Evolutionary conservation across 208 protist genomes (phyloP).

Genomic region (Entamoeba invadens): DNA sequence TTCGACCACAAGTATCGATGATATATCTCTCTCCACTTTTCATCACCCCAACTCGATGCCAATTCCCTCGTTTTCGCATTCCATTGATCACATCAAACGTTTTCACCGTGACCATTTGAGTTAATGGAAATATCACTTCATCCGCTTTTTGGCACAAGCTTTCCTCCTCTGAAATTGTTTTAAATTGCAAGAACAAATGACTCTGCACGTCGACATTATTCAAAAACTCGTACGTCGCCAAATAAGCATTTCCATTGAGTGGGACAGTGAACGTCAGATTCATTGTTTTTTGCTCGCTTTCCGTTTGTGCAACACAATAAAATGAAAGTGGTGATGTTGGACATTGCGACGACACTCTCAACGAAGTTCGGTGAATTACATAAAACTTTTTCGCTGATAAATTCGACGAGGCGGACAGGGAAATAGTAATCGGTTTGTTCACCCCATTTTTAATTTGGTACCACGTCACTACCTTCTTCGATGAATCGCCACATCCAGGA

Average conservation of each 20-base stretch:
- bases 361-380: not conserved
- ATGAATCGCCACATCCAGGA: not conserved
- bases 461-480: not conserved
- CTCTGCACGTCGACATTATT: not conserved
- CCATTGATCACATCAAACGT: not conserved
- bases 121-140: not conserved
- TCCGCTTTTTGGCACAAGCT: not conserved
- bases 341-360: not conserved
- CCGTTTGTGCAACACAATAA: not conserved
- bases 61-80: not conserved
- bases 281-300: not conserved
- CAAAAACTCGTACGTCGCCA: not conserved
- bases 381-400: not conserved
- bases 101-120: not conserved
- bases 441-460: not conserved
- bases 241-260: not conserved
- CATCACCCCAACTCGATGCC: not conserved
- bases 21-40: not conserved
- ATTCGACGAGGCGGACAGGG: not conserved
- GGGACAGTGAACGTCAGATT: not conserved
- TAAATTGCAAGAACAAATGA: not conserved
- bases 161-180: not conserved
- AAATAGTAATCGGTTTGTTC: not conserved
- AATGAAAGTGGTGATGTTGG: not conserved
- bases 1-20: not conserved